A percentile compares a stretch with the other conserved stretches of the same genome.
Conservation (phyloP, 305 asterid species). For the Solanum hybrid region DNA sequence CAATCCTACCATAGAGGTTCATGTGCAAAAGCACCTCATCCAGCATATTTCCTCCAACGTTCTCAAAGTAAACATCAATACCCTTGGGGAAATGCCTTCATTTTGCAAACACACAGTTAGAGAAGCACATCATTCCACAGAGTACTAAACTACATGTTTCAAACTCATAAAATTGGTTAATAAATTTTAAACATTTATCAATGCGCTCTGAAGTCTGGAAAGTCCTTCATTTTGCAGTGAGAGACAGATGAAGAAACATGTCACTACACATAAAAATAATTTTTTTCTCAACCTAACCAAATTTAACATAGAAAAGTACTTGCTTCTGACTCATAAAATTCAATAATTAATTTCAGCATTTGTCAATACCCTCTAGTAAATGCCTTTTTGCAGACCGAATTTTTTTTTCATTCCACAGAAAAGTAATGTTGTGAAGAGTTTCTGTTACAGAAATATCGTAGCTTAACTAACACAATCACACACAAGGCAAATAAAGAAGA, state of each 20-base stretch:
- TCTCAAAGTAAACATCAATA: conserved; percentile 56
- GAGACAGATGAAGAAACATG: neutral
- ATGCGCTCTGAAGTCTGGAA: neutral
- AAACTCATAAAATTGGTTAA: neutral
- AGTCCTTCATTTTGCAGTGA: neutral
- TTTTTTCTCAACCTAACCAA: no score
- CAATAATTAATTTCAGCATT: neutral
- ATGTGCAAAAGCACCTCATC: conserved; percentile 57
- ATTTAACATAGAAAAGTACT: no score
- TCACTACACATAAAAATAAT: neutral
- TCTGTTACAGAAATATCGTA: no score
- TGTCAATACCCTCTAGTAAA: neutral
- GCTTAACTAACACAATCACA: no score
- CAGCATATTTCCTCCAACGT: conserved; percentile 64
- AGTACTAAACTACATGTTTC: neutral
- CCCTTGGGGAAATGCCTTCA: conserved; percentile 48
- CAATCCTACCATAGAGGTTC: conserved; percentile 42
- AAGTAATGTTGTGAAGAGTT: no score
- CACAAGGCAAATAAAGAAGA: no score
- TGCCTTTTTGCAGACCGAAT: neutral
- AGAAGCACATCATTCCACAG: neutral
- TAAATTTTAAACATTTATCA: neutral
- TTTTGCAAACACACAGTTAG: neutral
- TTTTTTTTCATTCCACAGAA: no score
- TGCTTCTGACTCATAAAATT: neutral